Percentiles rank a stretch among this genome's conserved stretches.
phyloP scores from a whole-genome alignment of 306 rosid species.

The Bauhinia variegata region DNA sequence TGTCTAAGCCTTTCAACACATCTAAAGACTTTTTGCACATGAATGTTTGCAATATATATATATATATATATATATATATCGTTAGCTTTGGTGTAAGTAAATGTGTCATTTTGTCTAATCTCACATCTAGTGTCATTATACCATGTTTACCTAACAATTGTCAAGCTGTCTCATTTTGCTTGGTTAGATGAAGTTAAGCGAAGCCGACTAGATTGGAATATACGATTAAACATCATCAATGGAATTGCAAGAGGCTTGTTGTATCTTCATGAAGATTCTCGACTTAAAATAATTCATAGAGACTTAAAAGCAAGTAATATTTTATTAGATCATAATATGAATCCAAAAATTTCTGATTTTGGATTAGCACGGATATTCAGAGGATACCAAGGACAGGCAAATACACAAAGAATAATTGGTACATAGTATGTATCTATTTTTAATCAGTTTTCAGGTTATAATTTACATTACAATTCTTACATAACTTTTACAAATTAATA shows the following conservation, averaged over 20 bases:
- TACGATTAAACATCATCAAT: constrained; percentile 20
- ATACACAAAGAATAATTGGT: constrained; percentile 40
- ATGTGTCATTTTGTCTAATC: too few species aligned
- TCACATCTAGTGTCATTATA: too few species aligned
- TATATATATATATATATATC: too few species aligned
- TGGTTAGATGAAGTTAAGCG: constrained; percentile 21
- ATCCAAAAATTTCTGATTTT: constrained; percentile 37
- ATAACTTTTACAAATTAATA: too few species aligned
- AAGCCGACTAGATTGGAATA: constrained; percentile 21
- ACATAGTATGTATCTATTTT: constrained; percentile 24
- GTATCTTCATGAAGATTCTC: constrained; percentile 41
- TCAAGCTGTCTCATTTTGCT: too few species aligned
- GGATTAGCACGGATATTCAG: constrained; percentile 37
- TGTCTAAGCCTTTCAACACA: too few species aligned
- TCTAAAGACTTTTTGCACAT: too few species aligned
- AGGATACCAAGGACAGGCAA: constrained; percentile 25
- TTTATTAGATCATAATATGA: constrained; percentile 30
- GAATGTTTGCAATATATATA: too few species aligned
- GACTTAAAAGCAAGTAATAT: constrained; percentile 41
- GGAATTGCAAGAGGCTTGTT: constrained; percentile 38
- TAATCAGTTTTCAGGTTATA: too few species aligned
- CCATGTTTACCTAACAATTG: too few species aligned
- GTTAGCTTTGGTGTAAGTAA: too few species aligned
- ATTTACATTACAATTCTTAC: too few species aligned
- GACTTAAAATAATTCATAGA: constrained; percentile 35